Base-by-base conservation (phyloP, 2,329 filamentous ascomycete species). In the Calonectria henricotiae region DNA sequence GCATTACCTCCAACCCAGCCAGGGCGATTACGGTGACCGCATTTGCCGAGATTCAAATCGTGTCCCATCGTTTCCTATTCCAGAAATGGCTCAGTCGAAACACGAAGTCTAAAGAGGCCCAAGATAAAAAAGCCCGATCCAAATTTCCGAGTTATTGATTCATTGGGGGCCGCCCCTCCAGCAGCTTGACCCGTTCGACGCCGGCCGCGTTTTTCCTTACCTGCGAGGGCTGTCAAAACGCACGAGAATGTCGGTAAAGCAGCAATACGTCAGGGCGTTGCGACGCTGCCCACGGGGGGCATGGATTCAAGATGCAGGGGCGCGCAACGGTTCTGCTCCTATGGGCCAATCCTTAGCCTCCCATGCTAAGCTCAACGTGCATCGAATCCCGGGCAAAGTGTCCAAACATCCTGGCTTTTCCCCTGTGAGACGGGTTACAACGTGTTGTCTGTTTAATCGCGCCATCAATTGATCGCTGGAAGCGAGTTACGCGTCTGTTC, bases 31-130 rank as follows among this genome's bases (percentile, higher is more conserved):
- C 51, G 51, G 51, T 39, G 51, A 58, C 20, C 51, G 51, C 51
- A 58, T 58, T 58, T 58, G 51, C 51, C 51, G 51, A 58, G 51
- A 58, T 58, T 58, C 51, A 58, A 58, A 58, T 58, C 51, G 51
- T 20, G 20, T 11, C 51, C 6, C 51, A 58, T 58, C 51, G 51
- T 58, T 58, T 13, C 51, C 51, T 20, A 58, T 37, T 25, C 17
- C 7, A 39, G 51, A 58, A 37, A 58, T 20, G 32, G 32, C 20
- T 51, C 51, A 39, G 23, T 32, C 51, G 51, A 58, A 58, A 58
- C 51, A 39, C 32, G 39, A 58, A 58, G 51, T 25, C 51, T 58
- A 58, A 9, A 35, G n/a, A 13, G 51, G 51, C 51, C 51, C 51
- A 58, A 39, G 51, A 58, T 58, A 39, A 37, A 39, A 37, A 39